Percentiles rank a stretch among this genome's conserved stretches.
Conservation (phyloP, 1,284 basidiomycete species). For the Apiotrichum domesticum region DNA sequence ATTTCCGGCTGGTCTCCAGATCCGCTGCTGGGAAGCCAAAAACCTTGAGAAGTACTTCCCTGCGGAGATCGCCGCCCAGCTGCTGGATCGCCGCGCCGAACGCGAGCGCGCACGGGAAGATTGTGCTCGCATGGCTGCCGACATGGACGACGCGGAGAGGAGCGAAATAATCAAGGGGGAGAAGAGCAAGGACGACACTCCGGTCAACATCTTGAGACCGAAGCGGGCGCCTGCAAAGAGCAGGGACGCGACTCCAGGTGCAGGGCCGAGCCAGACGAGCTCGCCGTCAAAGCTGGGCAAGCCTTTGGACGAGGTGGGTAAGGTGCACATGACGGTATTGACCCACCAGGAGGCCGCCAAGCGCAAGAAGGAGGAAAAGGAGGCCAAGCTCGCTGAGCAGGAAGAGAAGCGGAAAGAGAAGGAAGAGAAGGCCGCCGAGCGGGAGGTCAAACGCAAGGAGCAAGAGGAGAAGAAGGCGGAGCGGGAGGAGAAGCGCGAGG, state of each 20-base stretch:
- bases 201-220: neutral
- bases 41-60: constrained; percentile 29
- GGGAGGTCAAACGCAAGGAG: constrained; percentile 11
- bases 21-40: constrained; percentile 36
- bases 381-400: constrained; percentile 4
- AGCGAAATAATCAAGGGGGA: constrained; percentile 28
- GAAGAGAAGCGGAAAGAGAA: constrained; percentile 6
- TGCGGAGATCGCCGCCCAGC: constrained; percentile 17
- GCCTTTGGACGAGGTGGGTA: constrained; percentile 34
- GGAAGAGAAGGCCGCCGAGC: constrained; percentile 6
- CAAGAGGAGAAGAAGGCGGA: constrained; percentile 10
- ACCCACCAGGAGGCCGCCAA: constrained; percentile 23
- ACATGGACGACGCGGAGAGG: constrained; percentile 30
- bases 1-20: constrained; percentile 34
- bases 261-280: constrained; percentile 9
- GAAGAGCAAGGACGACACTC: constrained; percentile 4
- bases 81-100: constrained; percentile 16
- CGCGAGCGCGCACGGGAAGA: constrained; percentile 27
- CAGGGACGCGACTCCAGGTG: constrained; percentile 9
- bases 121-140: constrained; percentile 24
- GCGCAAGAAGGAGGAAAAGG: constrained; percentile 6
- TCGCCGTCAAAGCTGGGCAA: constrained; percentile 34
- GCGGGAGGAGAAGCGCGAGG: constrained; percentile 6
- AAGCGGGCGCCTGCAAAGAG: neutral
- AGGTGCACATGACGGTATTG: neutral